Evolutionary conservation across 176 grass and related monocot species (phyloP).

Genomic region (Elaeis guineensis): DNA sequence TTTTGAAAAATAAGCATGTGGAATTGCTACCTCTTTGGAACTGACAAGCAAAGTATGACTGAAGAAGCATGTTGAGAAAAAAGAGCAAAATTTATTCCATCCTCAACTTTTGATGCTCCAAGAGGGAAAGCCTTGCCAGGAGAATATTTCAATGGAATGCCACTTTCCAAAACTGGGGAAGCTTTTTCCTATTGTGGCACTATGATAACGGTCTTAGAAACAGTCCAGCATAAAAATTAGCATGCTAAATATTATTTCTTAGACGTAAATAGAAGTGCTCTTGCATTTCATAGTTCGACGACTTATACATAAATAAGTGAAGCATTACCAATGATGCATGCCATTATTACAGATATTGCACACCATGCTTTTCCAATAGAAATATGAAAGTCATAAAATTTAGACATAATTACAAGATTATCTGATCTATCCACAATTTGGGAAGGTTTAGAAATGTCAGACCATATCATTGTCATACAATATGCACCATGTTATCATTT

Average conservation of each 20-base stretch:
- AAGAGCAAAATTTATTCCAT: slow-evolving; percentile 70
- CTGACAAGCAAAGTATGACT: slow-evolving; percentile 68
- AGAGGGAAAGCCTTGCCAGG: slow-evolving; percentile 60
- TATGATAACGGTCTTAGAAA: slow-evolving; percentile 12
- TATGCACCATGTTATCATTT: too few species aligned
- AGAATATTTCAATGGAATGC: slow-evolving; percentile 45
- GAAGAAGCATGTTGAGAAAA: slow-evolving; percentile 82
- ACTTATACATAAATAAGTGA: too few species aligned
- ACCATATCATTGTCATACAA: too few species aligned
- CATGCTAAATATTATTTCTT: background rate
- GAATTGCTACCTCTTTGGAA: slow-evolving; percentile 33
- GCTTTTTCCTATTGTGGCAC: slow-evolving; percentile 40
- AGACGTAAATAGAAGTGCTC: slow-evolving; percentile 7
- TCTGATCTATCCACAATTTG: too few species aligned
- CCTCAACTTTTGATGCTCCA: slow-evolving; percentile 62
- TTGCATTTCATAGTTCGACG: background rate
- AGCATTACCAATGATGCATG: too few species aligned
- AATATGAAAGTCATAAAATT: too few species aligned
- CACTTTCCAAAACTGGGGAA: slow-evolving; percentile 1
- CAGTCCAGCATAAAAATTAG: background rate
- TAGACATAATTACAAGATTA: too few species aligned
- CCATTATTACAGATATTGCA: too few species aligned
- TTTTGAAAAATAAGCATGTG: background rate
- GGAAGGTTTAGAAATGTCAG: too few species aligned
- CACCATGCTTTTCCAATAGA: too few species aligned